phyloP scores from a whole-genome alignment of 164 flowering plant genomes.

The Dillenia suffruticosa region DNA sequence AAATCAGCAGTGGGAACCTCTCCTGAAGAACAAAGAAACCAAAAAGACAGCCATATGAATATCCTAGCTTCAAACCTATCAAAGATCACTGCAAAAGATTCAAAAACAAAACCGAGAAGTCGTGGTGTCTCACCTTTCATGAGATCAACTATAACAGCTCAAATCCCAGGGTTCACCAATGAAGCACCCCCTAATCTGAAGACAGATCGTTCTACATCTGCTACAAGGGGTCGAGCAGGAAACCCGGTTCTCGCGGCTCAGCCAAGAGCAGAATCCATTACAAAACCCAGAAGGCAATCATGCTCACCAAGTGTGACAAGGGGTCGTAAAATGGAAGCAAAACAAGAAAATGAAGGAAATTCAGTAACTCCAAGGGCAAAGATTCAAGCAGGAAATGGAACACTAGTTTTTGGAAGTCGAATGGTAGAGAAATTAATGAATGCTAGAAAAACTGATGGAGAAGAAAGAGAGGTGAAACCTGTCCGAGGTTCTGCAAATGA shows the following conservation, averaged over 20 bases:
- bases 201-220: slow-evolving; percentile 29
- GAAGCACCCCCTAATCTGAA: slow-evolving; percentile 32
- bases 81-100: slow-evolving; percentile 2
- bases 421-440: slow-evolving; percentile 74
- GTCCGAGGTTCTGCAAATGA: slow-evolving; percentile 15
- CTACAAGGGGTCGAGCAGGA: slow-evolving; percentile 12
- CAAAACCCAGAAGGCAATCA: slow-evolving; percentile 29
- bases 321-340: slow-evolving; percentile 28
- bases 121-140: slow-evolving; percentile 36
- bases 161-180: slow-evolving; percentile 28
- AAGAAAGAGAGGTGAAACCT: slow-evolving; percentile 24
- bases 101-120: slow-evolving; percentile 26
- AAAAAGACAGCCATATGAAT: slow-evolving; percentile 13
- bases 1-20: too few relatives aligned
- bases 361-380: slow-evolving; percentile 1
- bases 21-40: not conserved
- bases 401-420: slow-evolving; percentile 42
- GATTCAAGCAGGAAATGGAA: slow-evolving; percentile 17
- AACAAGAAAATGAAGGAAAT: slow-evolving; percentile 11
- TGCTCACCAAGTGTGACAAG: slow-evolving; percentile 40
- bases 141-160: slow-evolving; percentile 30
- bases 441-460: slow-evolving; percentile 37
- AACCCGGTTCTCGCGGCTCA: not conserved
- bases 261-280: slow-evolving; percentile 9
- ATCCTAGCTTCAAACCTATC: slow-evolving; percentile 13